Percentiles rank a stretch among this genome's conserved stretches.
These are phyloP conservation scores for Avicennia marina DNA, from an alignment of 257 asterid genomes.

Conservation along the genomic window DNA sequence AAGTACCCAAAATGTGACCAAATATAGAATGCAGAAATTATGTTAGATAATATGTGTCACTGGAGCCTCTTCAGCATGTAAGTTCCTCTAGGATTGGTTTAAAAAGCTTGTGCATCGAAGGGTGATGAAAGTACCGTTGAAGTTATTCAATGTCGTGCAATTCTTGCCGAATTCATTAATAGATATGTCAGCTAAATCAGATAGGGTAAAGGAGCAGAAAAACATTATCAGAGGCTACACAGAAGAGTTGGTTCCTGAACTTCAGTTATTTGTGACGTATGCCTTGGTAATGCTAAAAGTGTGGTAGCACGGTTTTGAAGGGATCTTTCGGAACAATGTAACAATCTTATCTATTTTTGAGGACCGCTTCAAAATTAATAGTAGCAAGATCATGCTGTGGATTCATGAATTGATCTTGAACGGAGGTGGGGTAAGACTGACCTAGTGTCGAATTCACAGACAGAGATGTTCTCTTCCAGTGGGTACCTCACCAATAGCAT, in stretches of 20 bases:
- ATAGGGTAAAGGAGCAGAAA: slow-evolving; percentile 20
- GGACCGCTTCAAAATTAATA: slow-evolving; percentile 15
- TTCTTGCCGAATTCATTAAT: slow-evolving; percentile 22
- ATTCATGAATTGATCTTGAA: slow-evolving; percentile 21
- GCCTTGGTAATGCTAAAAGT: slow-evolving; percentile 9
- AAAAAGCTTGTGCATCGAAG: slow-evolving; percentile 21
- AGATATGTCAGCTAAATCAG: slow-evolving; percentile 24
- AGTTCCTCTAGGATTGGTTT: slow-evolving; percentile 22
- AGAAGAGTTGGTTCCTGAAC: slow-evolving; percentile 25
- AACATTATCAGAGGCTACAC: background rate
- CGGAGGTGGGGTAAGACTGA: slow-evolving; percentile 13
- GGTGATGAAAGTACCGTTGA: slow-evolving; percentile 8
- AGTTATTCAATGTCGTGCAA: slow-evolving; percentile 12
- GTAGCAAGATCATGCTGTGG: slow-evolving; percentile 11
- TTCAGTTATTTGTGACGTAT: slow-evolving; percentile 21
- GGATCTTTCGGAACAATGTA: slow-evolving; percentile 22
- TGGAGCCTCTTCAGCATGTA: slow-evolving; percentile 27
- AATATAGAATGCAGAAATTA: slow-evolving; percentile 1
- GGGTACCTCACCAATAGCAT: slow-evolving; percentile 11
- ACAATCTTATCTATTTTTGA: slow-evolving; percentile 17
- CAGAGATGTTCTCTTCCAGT: slow-evolving; percentile 24
- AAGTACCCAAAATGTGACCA: slow-evolving; percentile 16
- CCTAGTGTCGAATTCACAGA: slow-evolving; percentile 14
- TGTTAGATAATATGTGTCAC: slow-evolving; percentile 27
- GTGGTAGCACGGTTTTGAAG: slow-evolving; percentile 16